A percentile compares a stretch with the other conserved stretches of the same genome.
These are phyloP conservation scores for Ascochyta fabae DNA, from an alignment of 2,329 filamentous ascomycete species.

Conservation along the genomic window DNA sequence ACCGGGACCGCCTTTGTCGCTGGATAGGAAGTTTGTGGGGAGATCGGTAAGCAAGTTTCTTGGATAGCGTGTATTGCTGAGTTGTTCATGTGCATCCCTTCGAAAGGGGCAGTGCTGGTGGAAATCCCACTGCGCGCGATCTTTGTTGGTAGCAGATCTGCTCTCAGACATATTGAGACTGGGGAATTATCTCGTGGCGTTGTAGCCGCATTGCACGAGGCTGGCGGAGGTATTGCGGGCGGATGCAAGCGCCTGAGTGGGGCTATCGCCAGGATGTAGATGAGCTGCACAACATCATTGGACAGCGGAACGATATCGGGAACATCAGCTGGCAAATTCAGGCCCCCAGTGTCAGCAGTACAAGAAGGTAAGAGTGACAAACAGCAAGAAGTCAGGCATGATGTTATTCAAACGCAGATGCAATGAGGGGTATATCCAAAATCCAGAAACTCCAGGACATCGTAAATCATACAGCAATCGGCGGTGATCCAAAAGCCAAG, in stretches of 20 bases:
- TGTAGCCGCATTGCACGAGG: neutral
- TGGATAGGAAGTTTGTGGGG: neutral
- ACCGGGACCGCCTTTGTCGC: neutral
- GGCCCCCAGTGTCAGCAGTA: neutral
- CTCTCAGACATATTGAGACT: no score
- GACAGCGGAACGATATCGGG: neutral
- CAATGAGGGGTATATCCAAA: constrained; percentile 14
- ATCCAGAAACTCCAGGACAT: neutral
- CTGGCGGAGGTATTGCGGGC: no score
- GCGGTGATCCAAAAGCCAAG: constrained; percentile 29
- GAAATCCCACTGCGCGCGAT: no score
- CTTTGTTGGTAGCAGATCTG: no score
- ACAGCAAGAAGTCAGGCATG: neutral
- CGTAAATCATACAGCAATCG: constrained; percentile 22
- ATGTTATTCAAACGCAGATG: neutral
- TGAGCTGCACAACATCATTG: neutral
- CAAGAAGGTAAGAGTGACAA: neutral
- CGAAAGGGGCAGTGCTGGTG: neutral
- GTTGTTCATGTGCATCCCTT: neutral
- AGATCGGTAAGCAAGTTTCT: neutral
- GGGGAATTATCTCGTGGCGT: neutral
- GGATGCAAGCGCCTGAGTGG: neutral
- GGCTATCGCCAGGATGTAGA: neutral
- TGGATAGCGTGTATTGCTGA: no score
- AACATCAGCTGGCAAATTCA: neutral